Conservation (phyloP, 106 monocot species). For the Agapanthus africanus region DNA sequence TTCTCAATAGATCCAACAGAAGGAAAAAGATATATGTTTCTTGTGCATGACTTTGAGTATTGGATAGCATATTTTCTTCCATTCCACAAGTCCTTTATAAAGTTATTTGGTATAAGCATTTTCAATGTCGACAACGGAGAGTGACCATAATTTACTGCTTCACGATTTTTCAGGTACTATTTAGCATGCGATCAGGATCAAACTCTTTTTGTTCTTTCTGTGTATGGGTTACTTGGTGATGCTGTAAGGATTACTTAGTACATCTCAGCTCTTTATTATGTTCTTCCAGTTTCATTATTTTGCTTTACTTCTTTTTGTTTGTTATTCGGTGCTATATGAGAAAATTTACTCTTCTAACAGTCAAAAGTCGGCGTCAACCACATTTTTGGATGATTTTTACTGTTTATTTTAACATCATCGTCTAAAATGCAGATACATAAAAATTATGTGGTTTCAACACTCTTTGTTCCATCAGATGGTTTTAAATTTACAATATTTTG, state of each 20-base stretch:
- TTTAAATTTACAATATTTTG: no score
- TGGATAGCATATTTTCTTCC: not conserved
- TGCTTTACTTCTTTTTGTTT: not conserved
- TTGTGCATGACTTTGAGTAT: not conserved
- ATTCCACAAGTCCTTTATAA: not conserved
- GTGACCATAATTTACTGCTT: not conserved
- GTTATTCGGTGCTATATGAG: no score
- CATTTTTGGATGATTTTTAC: not conserved
- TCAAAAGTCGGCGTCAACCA: not conserved
- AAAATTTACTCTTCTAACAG: no score
- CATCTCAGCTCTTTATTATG: not conserved
- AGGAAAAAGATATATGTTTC: not conserved
- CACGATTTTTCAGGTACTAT: conserved; percentile 63
- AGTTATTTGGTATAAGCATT: not conserved
- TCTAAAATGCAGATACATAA: not conserved
- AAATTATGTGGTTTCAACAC: not conserved
- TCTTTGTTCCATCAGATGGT: no score
- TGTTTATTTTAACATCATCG: not conserved
- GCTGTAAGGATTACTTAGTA: conserved; percentile 52
- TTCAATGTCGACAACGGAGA: not conserved
- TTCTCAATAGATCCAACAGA: not conserved
- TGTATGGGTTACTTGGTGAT: conserved; percentile 73
- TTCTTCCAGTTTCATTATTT: not conserved
- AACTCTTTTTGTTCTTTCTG: conserved; percentile 63
- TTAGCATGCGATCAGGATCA: conserved; percentile 60